phyloP scores from a whole-genome alignment of 352 stramenopile genomes.

The Phytophthora multivora region DNA sequence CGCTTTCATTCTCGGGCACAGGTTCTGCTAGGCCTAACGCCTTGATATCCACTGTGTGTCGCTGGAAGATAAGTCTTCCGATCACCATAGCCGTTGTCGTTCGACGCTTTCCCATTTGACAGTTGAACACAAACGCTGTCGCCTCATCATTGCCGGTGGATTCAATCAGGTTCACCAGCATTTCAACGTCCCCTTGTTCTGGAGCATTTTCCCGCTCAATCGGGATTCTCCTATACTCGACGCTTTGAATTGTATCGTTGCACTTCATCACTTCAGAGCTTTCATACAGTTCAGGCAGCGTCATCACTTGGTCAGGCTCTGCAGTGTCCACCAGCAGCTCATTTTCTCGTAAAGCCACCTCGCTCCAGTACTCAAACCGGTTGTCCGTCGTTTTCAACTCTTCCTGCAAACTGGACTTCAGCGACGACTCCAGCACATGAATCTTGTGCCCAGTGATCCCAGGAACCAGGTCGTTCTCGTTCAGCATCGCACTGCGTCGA shows the following conservation, averaged over 20 bases:
- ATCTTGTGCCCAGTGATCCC: constrained; percentile 85
- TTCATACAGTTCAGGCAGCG: constrained; percentile 72
- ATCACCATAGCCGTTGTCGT: constrained; percentile 84
- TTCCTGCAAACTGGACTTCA: constrained; percentile 82
- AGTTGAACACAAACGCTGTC: constrained; percentile 90
- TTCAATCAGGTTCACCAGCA: constrained; percentile 66
- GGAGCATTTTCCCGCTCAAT: constrained; percentile 86
- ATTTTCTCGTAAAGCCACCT: constrained; percentile 68
- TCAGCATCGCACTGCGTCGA: constrained; percentile 71
- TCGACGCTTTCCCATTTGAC: constrained; percentile 85
- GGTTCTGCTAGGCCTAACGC: constrained; percentile 4
- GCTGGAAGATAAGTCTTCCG: constrained; percentile 67
- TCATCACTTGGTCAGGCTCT: constrained; percentile 55
- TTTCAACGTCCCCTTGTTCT: constrained; percentile 75
- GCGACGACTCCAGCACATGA: constrained; percentile 77
- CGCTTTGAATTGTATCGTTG: constrained; percentile 43
- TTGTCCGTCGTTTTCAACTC: constrained; percentile 51
- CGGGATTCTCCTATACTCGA: constrained; percentile 73
- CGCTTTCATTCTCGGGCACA: constrained; percentile 5
- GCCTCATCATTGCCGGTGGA: constrained; percentile 23
- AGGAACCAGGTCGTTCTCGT: constrained; percentile 84
- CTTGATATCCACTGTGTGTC: constrained; percentile 30
- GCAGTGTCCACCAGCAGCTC: constrained; percentile 52
- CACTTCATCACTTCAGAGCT: constrained; percentile 38
- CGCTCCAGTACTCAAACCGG: constrained; percentile 84